These are phyloP conservation scores for Elsinoe fawcettii DNA, from an alignment of 2,329 filamentous ascomycete species.

Conservation along the genomic window DNA sequence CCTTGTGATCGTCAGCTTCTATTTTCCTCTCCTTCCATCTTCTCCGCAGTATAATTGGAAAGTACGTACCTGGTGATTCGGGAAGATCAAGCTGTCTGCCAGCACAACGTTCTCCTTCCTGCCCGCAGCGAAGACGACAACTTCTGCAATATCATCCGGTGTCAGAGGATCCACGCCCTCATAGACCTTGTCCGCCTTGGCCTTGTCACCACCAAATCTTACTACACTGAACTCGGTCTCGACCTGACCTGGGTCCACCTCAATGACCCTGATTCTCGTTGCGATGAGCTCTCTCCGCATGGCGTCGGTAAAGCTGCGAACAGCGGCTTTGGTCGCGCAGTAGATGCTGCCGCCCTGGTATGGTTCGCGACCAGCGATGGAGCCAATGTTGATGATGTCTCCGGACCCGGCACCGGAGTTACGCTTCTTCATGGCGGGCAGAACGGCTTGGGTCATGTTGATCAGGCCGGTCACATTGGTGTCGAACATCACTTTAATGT, in stretches of 20 bases:
- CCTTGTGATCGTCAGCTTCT: conserved; percentile 21
- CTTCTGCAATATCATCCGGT: conserved; percentile 82
- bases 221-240: conserved; percentile 91
- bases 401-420: conserved; percentile 62
- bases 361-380: conserved; percentile 80
- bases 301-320: conserved; percentile 74
- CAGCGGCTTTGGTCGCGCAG: conserved; percentile 85
- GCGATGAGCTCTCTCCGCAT: conserved; percentile 76
- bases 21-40: conserved; percentile 16
- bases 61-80: conserved; percentile 73
- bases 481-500: conserved; percentile 79
- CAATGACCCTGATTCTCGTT: conserved; percentile 73
- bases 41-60: conserved; percentile 10
- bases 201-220: conserved; percentile 78
- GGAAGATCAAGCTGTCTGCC: conserved; percentile 79
- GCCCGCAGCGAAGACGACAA: conserved; percentile 77
- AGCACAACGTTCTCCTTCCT: conserved; percentile 84
- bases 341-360: conserved; percentile 85
- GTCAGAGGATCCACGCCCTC: conserved; percentile 77
- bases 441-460: conserved; percentile 87
- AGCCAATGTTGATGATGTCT: conserved; percentile 94
- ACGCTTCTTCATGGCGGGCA: conserved; percentile 68
- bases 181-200: conserved; percentile 85
- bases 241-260: conserved; percentile 85
- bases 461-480: conserved; percentile 95